Conservation (phyloP, 306 rosid species). For the Medicago ruthenica region DNA sequence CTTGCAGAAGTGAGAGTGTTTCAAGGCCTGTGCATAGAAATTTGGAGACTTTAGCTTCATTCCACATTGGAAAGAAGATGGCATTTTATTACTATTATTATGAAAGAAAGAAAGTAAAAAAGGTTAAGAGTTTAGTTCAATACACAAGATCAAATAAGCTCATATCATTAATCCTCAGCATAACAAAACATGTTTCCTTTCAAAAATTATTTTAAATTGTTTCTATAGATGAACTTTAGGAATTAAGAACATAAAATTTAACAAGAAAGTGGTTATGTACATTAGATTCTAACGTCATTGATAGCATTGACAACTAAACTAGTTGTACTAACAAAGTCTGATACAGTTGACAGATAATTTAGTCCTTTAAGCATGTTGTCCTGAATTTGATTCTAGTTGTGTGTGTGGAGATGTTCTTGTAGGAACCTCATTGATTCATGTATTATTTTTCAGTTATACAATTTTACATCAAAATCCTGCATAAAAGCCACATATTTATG, state of each 20-base stretch:
- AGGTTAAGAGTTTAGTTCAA: too few relatives aligned
- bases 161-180: neutral
- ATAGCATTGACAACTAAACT: too few relatives aligned
- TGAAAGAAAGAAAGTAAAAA: neutral
- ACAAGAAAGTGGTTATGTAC: neutral
- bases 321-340: too few relatives aligned
- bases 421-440: too few relatives aligned
- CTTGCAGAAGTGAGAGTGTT: slow-evolving; percentile 89
- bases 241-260: too few relatives aligned
- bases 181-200: neutral
- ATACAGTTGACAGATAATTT: too few relatives aligned
- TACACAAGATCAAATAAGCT: neutral
- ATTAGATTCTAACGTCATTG: neutral
- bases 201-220: too few relatives aligned
- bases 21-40: slow-evolving; percentile 68
- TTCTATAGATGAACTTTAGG: neutral
- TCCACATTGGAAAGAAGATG: slow-evolving; percentile 28
- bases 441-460: neutral
- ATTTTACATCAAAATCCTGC: slow-evolving; percentile 8
- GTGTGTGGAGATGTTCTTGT: too few relatives aligned
- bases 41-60: slow-evolving; percentile 24
- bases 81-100: neutral
- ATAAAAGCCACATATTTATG: neutral
- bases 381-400: too few relatives aligned
- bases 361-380: too few relatives aligned